These are phyloP conservation scores for Ceratorhiza oryzae-sativae DNA, from an alignment of 1,284 basidiomycete genomes.

Conservation along the genomic window DNA sequence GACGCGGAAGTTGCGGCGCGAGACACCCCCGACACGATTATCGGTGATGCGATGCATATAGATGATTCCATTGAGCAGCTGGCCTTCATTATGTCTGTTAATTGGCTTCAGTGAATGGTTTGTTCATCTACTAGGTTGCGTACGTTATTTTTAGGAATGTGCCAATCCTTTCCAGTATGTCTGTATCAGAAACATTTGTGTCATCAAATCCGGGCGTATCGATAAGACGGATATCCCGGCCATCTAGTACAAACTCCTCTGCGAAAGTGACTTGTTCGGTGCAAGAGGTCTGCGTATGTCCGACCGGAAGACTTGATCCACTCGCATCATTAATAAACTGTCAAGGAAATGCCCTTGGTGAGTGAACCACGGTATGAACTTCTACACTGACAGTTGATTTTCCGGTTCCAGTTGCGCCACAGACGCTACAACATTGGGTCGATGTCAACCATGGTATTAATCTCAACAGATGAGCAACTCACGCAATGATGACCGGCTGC, in stretches of 20 bases:
- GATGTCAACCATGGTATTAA: background rate
- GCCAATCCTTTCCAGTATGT: constrained; percentile 34
- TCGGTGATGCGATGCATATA: constrained; percentile 49
- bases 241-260: background rate
- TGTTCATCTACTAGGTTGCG: background rate
- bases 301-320: background rate
- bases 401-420: constrained; percentile 19
- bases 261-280: background rate
- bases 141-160: constrained; percentile 23
- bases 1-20: constrained; percentile 47
- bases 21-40: constrained; percentile 46
- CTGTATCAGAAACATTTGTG: constrained; percentile 14
- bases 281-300: background rate
- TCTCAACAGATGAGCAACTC: background rate
- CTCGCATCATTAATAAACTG: constrained; percentile 29
- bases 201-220: constrained; percentile 49
- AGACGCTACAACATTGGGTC: background rate
- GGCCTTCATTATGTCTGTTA: constrained; percentile 38
- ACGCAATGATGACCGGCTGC: background rate
- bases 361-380: background rate
- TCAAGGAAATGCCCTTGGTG: background rate
- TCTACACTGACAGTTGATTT: constrained; percentile 3
- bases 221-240: constrained; percentile 39
- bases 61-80: constrained; percentile 48
- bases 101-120: constrained; percentile 29